These are phyloP conservation scores for Daldinia eschscholtzii DNA, from an alignment of 2,329 filamentous ascomycete genomes.

Conservation along the genomic window DNA sequence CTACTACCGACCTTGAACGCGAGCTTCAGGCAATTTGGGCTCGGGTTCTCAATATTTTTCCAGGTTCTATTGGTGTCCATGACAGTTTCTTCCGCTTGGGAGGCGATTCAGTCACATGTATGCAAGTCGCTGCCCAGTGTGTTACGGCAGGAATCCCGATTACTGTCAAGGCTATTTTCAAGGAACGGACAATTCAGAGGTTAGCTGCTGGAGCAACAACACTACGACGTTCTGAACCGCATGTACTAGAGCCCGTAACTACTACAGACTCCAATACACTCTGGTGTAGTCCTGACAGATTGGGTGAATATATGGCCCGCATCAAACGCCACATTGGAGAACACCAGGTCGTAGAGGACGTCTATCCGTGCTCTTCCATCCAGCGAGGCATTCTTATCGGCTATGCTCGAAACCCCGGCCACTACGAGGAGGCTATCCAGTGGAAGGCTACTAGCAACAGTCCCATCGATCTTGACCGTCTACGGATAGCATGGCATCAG, in stretches of 20 bases:
- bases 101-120: background rate
- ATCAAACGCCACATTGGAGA: background rate
- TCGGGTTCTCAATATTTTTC: background rate
- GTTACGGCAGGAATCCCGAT: background rate
- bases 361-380: background rate
- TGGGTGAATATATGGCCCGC: background rate
- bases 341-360: background rate
- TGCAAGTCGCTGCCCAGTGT: background rate
- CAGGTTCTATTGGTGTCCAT: background rate
- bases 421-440: background rate
- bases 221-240: background rate
- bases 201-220: background rate
- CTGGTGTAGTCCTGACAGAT: background rate
- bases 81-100: background rate
- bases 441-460: background rate
- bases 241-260: background rate
- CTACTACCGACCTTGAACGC: background rate
- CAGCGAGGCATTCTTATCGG: background rate
- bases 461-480: background rate
- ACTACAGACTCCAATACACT: background rate
- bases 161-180: background rate
- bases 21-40: background rate
- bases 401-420: background rate
- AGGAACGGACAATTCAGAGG: background rate
- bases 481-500: background rate